phyloP scores from a whole-genome alignment of 2,329 filamentous ascomycete species.

The Penicillium sp. region DNA sequence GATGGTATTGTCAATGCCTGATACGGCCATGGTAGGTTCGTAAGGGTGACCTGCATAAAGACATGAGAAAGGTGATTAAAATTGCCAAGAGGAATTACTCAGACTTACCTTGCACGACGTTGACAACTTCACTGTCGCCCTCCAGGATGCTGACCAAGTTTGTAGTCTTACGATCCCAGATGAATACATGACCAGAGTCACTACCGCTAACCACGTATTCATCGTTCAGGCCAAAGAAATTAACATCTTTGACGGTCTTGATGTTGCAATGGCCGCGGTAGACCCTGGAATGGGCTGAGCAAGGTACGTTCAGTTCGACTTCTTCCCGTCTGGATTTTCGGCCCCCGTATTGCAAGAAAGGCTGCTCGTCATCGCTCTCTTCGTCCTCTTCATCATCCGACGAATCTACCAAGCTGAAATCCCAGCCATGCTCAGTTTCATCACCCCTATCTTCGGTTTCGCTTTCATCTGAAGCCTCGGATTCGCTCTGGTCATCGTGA shows the following conservation, averaged over 20 bases:
- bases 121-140: conserved; percentile 71
- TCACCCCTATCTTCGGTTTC: conserved; percentile 30
- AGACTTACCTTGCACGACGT: conserved; percentile 64
- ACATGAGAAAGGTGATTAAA: conserved; percentile 14
- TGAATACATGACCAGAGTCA: conserved; percentile 69
- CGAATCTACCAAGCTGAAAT: conserved; percentile 37
- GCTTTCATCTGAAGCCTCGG: conserved; percentile 27
- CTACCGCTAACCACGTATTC: conserved; percentile 71
- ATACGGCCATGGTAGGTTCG: conserved; percentile 68
- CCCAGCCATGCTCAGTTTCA: conserved; percentile 37
- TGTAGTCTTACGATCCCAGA: conserved; percentile 68
- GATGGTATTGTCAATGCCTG: conserved; percentile 70
- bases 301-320: conserved; percentile 60
- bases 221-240: conserved; percentile 69
- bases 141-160: conserved; percentile 67
- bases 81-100: background rate
- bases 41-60: conserved; percentile 62
- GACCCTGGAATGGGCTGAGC: conserved; percentile 58
- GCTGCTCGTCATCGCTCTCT: conserved; percentile 38
- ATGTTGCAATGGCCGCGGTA: conserved; percentile 70
- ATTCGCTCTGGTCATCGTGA: conserved; percentile 16
- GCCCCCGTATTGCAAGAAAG: conserved; percentile 55
- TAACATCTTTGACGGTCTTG: conserved; percentile 71
- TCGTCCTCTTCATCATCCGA: conserved; percentile 34
- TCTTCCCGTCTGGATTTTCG: conserved; percentile 53